Base-by-base conservation (phyloP, 805 yeast genomes). In the Ogataea nitratoaversa region DNA sequence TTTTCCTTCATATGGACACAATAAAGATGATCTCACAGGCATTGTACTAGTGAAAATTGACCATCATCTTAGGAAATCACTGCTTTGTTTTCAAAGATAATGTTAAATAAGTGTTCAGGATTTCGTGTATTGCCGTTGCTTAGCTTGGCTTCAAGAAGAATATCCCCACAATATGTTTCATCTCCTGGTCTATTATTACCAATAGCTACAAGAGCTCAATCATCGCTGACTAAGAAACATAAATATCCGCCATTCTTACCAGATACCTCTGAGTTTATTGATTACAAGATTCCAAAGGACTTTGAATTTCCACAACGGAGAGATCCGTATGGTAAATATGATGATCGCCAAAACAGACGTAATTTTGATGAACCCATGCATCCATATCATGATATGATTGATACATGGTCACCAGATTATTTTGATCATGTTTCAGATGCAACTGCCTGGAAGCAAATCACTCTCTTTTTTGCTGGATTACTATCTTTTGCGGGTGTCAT, bases 341-440 rank as follows among this genome's bases (percentile, higher is more conserved):
- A 85, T 59, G 91, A 85, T 60, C 84, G 69, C 52, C 95, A 85
- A 64, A 76, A 81, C 61, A 76, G 91, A 67, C 79, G 95, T 65
- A 85, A 86, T 68, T 70, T 76, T 49, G 74, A 77, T 48, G 89
- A 86, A 47, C 85, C 88, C 22, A 61, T 85, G 48, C 80, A 79
- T 59, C 77, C 79, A 40, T 77, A 80, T 53, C 84, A 81, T 50
- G 95, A 86, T 56, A 66, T 76, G 61, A 70, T 80, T 56, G 90
- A 86, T 61, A 73, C 84, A 71, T 86, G 95, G 95, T 76, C 95
- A 8, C 93, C 95, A 11, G 95, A 86, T 56, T 74, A 79, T 56
- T 78, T 70, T 59, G 78, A 79, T 51, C 60, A 68, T 29, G 83
- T 79, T 25, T 66, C 74, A 30, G 82, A 84, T 62, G 57, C 62